Conservation (phyloP, 2,329 filamentous ascomycete species). For the Atkinsonella texensis region DNA sequence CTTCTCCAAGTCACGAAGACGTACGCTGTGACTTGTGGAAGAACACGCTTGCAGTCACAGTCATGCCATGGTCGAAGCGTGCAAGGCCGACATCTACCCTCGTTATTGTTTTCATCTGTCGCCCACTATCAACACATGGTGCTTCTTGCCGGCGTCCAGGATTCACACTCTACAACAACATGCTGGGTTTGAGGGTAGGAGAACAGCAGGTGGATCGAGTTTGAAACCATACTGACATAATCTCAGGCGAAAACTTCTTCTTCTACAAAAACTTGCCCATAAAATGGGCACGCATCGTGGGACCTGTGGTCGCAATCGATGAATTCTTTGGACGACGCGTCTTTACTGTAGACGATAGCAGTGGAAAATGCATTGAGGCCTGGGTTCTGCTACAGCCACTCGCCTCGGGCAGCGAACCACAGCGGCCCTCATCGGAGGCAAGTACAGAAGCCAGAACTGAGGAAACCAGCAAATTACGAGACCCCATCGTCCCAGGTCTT, state of each 20-base stretch:
- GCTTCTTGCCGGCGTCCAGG: conserved; percentile 39
- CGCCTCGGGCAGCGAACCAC: background rate
- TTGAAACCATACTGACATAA: background rate
- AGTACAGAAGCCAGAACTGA: background rate
- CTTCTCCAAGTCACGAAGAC: background rate
- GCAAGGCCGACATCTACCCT: conserved; percentile 36
- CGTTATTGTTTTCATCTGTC: conserved; percentile 53
- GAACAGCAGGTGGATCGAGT: background rate
- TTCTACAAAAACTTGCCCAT: conserved; percentile 67
- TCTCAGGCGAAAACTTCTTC: conserved; percentile 39
- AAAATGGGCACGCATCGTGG: conserved; percentile 60
- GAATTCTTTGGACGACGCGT: conserved; percentile 33
- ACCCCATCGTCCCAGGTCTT: conserved; percentile 3
- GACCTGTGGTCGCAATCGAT: conserved; percentile 54
- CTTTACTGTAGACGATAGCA: conserved; percentile 55
- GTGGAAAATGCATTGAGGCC: conserved; percentile 43
- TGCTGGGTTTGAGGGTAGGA: conserved; percentile 40
- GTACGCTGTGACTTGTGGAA: background rate
- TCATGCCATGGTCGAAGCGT: conserved; percentile 39
- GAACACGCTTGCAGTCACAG: conserved; percentile 9
- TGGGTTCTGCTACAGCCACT: conserved; percentile 7
- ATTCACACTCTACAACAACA: conserved; percentile 35
- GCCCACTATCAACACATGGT: conserved; percentile 48
- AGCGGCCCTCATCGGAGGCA: background rate
- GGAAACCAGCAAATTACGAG: background rate